Base-by-base conservation (phyloP, 2,329 filamentous ascomycete genomes). In the Pseudocercospora macadamiae region DNA sequence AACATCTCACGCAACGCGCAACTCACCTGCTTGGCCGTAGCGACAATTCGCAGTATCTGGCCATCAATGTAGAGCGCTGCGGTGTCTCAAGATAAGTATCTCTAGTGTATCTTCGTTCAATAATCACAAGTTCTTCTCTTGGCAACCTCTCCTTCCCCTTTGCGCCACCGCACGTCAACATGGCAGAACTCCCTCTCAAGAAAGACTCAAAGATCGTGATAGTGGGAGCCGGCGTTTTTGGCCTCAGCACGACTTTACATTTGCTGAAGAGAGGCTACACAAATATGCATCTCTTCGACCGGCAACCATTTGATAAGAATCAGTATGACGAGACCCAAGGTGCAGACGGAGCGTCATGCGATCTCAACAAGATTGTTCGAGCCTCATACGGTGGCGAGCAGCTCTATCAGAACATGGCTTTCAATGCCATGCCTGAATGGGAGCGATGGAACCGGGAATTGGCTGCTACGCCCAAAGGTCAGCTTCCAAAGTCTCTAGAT, bases 221-320 rank as follows among this genome's bases (percentile, higher is more conserved):
- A 45, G 63, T 80, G 12, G 77, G 77, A 42, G 73, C 73, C 16
- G 77, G 77, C n/a, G 77, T 79, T 45, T 75, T 79, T 25, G 77
- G 77, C 32, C 65, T 77, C 51, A 75, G 73, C n/a, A 76, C 75
- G 6, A 76, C 77, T 21, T 60, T 70, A 4, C 67, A 70, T 36
- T 66, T 71, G 7, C 54, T 66, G 16, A 52, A 59, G 32, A 55
- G 62, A 30, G 67, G 67, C 45, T 70, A 70, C 36, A 64, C 56
- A 4, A 68, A 69, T 53, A 61, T 71, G 12, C 62, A 64, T 19
- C 23, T 71, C 34, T 70, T 70, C 45, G 69, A 84, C 54, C 70
- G 70, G 9, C 65, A 69, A 30, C 56, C 53, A 25, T 66, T 63
- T 28, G 47, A 66, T 51, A 53, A 57, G 16, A 66, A 64, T 28